A percentile compares a stretch with the other conserved stretches of the same genome.
These are phyloP conservation scores for Botrytis pseudocinerea DNA, from an alignment of 2,329 filamentous ascomycete genomes.

Conservation along the genomic window DNA sequence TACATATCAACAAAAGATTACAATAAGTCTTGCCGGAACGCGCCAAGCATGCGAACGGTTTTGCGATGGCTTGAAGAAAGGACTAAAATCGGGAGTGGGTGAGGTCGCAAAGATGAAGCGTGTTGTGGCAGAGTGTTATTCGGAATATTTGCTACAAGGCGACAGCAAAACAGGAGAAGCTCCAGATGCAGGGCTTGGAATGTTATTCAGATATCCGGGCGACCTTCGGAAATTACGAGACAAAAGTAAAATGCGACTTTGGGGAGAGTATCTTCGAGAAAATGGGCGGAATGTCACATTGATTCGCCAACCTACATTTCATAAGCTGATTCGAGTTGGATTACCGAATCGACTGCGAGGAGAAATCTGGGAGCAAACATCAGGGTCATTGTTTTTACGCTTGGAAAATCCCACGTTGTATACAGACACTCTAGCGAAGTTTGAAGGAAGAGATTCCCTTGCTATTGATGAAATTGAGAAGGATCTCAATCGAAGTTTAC, in stretches of 20 bases:
- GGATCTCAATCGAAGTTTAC: constrained; percentile 91
- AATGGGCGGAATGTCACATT: constrained; percentile 92
- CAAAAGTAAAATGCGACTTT: constrained; percentile 93
- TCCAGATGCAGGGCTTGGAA: constrained; percentile 91
- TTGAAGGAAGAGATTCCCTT: constrained; percentile 81
- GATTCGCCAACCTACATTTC: constrained; percentile 93
- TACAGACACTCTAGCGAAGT: constrained; percentile 79
- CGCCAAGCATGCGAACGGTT: constrained; percentile 90
- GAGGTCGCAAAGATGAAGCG: constrained; percentile 82
- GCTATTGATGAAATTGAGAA: constrained; percentile 99
- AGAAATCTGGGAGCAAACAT: constrained; percentile 94
- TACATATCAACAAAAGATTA: constrained; percentile 75
- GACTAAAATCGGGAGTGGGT: constrained; percentile 80
- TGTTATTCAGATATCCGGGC: constrained; percentile 91
- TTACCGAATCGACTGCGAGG: constrained; percentile 89
- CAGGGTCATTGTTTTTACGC: constrained; percentile 84
- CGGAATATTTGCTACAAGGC: constrained; percentile 72
- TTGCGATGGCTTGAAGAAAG: constrained; percentile 92
- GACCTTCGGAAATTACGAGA: constrained; percentile 93
- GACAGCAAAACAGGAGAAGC: constrained; percentile 63
- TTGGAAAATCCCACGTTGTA: constrained; percentile 85
- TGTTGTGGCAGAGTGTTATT: constrained; percentile 84
- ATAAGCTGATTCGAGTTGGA: constrained; percentile 94
- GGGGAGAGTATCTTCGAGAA: constrained; percentile 94
- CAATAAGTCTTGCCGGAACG: constrained; percentile 85